Evolutionary conservation across 768 basidiomycete species (phyloP).

Genomic region (Russula vinacea): DNA sequence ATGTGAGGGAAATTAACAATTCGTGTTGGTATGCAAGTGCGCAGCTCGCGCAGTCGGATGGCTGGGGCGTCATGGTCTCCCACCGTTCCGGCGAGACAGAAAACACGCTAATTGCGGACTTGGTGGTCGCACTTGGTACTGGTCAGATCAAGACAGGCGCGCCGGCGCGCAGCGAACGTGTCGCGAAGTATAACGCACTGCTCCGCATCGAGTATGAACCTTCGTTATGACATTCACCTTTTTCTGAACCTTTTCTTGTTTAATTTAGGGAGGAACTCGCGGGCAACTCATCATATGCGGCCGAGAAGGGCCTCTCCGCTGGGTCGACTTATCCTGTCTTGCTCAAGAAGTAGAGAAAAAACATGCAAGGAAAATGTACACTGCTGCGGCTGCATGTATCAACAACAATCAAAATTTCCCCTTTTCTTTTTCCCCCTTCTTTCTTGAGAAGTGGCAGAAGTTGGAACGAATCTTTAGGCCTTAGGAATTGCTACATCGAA

Average conservation of each 20-base stretch:
- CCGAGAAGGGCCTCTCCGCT: conserved; percentile 72
- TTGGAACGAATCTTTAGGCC: conserved; percentile 5
- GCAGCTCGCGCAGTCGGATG: conserved; percentile 91
- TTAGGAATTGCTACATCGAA: conserved; percentile 1
- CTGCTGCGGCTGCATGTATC: conserved; percentile 11
- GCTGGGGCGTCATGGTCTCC: conserved; percentile 99
- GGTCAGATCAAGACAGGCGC: conserved; percentile 99
- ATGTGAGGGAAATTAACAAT: background rate
- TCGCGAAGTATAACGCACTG: conserved; percentile 89
- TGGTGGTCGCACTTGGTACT: conserved; percentile 85
- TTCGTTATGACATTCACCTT: conserved; percentile 11
- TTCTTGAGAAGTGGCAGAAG: conserved; percentile 1
- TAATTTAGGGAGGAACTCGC: conserved; percentile 70
- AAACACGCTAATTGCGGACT: conserved; percentile 94
- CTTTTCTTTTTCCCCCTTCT: background rate
- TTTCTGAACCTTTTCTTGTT: conserved; percentile 16
- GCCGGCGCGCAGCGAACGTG: conserved; percentile 92
- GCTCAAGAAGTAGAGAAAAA: conserved; percentile 52
- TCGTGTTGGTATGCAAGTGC: conserved; percentile 50
- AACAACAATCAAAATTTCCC: background rate
- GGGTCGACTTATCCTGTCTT: conserved; percentile 72
- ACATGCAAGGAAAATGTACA: conserved; percentile 2
- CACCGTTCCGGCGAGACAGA: conserved; percentile 99
- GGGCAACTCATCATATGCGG: conserved; percentile 67
- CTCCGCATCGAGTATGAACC: conserved; percentile 84